A percentile compares a stretch with the other conserved stretches of the same genome.
phyloP scores from a whole-genome alignment of 2,329 filamentous ascomycete genomes.

The Alternaria sp. region DNA sequence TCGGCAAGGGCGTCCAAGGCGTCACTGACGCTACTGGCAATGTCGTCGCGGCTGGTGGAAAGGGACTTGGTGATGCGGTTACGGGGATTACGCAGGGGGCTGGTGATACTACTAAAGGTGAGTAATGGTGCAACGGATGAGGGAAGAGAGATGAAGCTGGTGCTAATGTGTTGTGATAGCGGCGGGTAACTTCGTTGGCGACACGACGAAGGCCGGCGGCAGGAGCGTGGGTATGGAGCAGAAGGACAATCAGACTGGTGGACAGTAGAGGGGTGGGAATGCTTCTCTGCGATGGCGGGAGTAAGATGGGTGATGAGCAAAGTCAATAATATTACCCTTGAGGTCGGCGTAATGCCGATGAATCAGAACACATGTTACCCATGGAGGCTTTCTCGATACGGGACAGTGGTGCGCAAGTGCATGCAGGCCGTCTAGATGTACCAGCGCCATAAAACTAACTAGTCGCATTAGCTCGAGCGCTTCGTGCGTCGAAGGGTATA shows the following conservation, averaged over 20 bases:
- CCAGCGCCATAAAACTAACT: too few species aligned
- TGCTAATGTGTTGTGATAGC: conserved; percentile 24
- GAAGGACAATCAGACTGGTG: background rate
- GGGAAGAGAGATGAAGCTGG: too few species aligned
- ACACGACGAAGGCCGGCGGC: conserved; percentile 35
- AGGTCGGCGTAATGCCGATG: background rate
- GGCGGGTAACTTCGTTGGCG: conserved; percentile 36
- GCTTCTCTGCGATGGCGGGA: background rate
- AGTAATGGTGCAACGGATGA: background rate
- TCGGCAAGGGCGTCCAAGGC: conserved; percentile 42
- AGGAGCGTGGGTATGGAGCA: conserved; percentile 25
- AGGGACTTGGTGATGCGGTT: conserved; percentile 46
- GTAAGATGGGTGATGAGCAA: background rate
- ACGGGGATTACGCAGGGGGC: conserved; percentile 41
- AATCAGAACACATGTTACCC: too few species aligned
- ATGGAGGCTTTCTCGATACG: too few species aligned
- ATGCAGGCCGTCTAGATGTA: too few species aligned
- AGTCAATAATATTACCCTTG: background rate
- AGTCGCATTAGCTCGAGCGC: background rate
- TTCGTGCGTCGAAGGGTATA: background rate
- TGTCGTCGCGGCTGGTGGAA: conserved; percentile 39
- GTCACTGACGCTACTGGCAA: conserved; percentile 40
- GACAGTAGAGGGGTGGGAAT: background rate
- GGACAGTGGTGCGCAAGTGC: too few species aligned
- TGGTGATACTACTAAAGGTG: conserved; percentile 46